Evolutionary conservation across 1,139 yeast species (phyloP), one percentile per base, ranked within the genome.

Genomic region (Scheffersomyces segobiensis): DNA sequence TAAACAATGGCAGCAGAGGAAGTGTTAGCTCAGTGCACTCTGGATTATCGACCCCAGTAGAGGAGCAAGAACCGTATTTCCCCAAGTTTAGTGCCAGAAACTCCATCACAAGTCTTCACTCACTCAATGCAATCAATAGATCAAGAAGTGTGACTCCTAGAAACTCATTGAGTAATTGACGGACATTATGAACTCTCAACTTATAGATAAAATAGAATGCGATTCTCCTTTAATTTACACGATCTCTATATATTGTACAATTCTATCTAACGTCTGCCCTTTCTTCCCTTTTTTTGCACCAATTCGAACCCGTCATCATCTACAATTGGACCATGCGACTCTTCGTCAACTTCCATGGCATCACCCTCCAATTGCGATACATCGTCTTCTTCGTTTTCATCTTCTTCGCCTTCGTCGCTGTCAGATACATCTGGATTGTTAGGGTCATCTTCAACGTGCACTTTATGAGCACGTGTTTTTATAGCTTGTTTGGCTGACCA

Each of bases 231-330:
- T 48, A 48, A 48, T 48, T 20, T 48, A 48, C 24, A 20, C 17
- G 21, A 21, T 17, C 26, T 20, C n/a, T 48, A 48, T 48, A 8
- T 20, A 49, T 14, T 32, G 42, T 32, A 32, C 42, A 32, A 10
- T 32, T 32, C 46, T 56, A 14, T 21, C 50, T 59, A 65, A 53
- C 63, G 62, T 60, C 66, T 62, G 24, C 65, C 59, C 70, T 77
- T 77, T 70, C 81, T 82, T 26, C 88, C 87, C 67, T 83, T 87
- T 67, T 83, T 87, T 67, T 88, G 92, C 10, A 93, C 98, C 61
- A 93, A 75, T 66, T 93, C 95, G 69, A 93, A 93, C 1, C 98
- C 98, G 70, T 93, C 98, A 46, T 93, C 98, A 71, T 93, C 98
- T 14, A 93, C 81, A 14, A 90, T 71, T 8, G 97, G 97, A 24